Conservation (phyloP, 73 alveolate genomes). For the Stentor coeruleus region DNA sequence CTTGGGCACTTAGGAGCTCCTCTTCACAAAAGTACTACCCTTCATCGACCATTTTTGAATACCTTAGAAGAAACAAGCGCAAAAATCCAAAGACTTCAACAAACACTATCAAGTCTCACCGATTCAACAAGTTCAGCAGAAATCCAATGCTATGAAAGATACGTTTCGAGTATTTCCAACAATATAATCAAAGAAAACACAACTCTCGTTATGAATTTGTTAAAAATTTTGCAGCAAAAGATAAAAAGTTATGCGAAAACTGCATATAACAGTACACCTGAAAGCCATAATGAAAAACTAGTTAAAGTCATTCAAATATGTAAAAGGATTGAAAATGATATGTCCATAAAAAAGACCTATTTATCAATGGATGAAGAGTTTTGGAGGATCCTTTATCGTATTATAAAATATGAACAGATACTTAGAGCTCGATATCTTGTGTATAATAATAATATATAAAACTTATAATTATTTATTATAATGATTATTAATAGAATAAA, state of each 20-base stretch:
- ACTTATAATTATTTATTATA: too few species aligned
- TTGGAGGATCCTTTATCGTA: not conserved
- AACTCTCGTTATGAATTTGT: not conserved
- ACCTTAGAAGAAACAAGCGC: not conserved
- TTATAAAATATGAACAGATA: too few species aligned
- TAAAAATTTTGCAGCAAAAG: too few species aligned
- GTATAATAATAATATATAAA: too few species aligned
- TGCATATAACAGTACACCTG: too few species aligned
- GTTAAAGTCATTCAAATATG: too few species aligned
- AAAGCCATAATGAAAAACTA: not conserved
- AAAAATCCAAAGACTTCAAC: not conserved
- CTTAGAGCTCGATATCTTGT: too few species aligned
- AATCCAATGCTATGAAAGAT: not conserved
- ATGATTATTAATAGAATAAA: too few species aligned
- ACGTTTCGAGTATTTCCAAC: not conserved
- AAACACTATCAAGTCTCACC: not conserved
- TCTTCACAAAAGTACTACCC: not conserved
- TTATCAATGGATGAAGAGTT: not conserved
- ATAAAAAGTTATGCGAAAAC: not conserved
- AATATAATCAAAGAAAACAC: not conserved
- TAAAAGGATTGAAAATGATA: not conserved
- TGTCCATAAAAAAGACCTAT: too few species aligned
- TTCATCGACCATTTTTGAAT: not conserved
- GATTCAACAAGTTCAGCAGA: not conserved
- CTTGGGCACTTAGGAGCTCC: not conserved